A percentile compares a stretch with the other conserved stretches of the same genome.
Conservation (phyloP, 345 rosid species). For the Lumnitzera racemosa region DNA sequence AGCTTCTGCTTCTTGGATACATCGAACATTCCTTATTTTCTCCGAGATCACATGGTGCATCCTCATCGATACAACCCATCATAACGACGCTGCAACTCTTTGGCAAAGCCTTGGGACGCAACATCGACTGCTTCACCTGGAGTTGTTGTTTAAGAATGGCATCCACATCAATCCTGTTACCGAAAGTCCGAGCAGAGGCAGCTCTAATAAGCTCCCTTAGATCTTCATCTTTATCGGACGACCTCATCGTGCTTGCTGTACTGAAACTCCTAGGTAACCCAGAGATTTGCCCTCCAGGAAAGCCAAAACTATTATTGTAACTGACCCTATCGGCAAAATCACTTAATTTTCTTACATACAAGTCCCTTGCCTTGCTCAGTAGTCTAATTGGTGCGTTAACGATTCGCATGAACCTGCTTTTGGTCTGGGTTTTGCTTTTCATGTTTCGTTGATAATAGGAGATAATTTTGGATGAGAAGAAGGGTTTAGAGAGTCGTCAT, state of each 20-base stretch:
- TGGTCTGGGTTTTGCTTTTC: slow-evolving; percentile 2
- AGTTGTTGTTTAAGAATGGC: not conserved
- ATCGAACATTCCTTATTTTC: slow-evolving; percentile 4
- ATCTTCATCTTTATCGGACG: slow-evolving; percentile 20
- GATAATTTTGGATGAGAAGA: too few species aligned
- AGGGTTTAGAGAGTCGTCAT: too few species aligned
- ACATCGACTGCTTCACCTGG: not conserved
- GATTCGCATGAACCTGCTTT: slow-evolving; percentile 8
- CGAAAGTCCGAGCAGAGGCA: slow-evolving; percentile 32
- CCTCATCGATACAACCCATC: slow-evolving; percentile 78
- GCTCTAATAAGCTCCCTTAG: slow-evolving; percentile 35
- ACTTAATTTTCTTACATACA: slow-evolving; percentile 41
- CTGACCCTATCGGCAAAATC: slow-evolving; percentile 38
- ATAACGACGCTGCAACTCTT: slow-evolving; percentile 34
- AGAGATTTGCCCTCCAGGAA: slow-evolving; percentile 26
- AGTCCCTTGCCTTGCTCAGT: slow-evolving; percentile 42
- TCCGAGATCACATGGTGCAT: slow-evolving; percentile 37
- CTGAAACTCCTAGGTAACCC: slow-evolving; percentile 46
- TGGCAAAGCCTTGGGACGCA: slow-evolving; percentile 11
- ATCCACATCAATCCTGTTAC: slow-evolving; percentile 10
- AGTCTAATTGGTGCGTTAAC: slow-evolving; percentile 20
- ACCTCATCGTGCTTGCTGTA: slow-evolving; percentile 17
- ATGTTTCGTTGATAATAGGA: not conserved
- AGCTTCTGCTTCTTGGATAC: slow-evolving; percentile 38
- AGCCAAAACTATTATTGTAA: slow-evolving; percentile 25